Evolutionary conservation across 2,329 filamentous ascomycete genomes (phyloP), one percentile per base, ranked within the genome.

Genomic region (Aspergillus aculeatus): DNA sequence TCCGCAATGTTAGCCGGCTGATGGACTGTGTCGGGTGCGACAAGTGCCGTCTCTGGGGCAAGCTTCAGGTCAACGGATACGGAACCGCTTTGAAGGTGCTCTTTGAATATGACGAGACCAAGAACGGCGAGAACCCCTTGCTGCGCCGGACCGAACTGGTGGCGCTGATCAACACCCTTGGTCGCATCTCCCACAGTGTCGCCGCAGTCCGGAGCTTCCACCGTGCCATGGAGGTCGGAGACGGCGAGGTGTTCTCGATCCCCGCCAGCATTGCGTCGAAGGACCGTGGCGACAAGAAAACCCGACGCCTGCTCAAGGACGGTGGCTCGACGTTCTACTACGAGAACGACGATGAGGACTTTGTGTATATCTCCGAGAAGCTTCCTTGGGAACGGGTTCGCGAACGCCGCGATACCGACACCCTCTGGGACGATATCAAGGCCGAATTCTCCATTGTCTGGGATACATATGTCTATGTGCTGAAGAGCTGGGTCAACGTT

Each of bases 11-110:
- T 62, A 96, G 91, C 74, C 88, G 95, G 47, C 84, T 98, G 65
- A 99, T 99, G 95, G 95, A 99, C 76, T 99, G 95, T 68, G 94
- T 98, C 21, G 95, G 95, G 49, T 99, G 95, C 76, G 95, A 99
- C 80, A 99, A 99, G 80, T 99, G 95, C 78, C 88, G 95, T 9
- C 86, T 99, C 2, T 99, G 95, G 95, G 95, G 95, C 52, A 99
- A 99, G 78, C 80, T 99, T 41, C 95, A 99, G 78, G 96, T 92
- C 0, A 90, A 91, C 12, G 95, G 95, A 2, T 98, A 97, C 73
- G 95, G 95, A 53, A 92, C 95, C 0, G 95, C 95, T 0, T 81
- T 99, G 63, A 99, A 99, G 78, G 89, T 99, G 4, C 83, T 99
- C 1, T 99, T 99, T 70, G 95, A 99, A 75, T 95, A 92, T 64